Evolutionary conservation across 2,329 filamentous ascomycete genomes (phyloP), one percentile per base, ranked within the genome.

Genomic region (Dothiorella sarmentorum): DNA sequence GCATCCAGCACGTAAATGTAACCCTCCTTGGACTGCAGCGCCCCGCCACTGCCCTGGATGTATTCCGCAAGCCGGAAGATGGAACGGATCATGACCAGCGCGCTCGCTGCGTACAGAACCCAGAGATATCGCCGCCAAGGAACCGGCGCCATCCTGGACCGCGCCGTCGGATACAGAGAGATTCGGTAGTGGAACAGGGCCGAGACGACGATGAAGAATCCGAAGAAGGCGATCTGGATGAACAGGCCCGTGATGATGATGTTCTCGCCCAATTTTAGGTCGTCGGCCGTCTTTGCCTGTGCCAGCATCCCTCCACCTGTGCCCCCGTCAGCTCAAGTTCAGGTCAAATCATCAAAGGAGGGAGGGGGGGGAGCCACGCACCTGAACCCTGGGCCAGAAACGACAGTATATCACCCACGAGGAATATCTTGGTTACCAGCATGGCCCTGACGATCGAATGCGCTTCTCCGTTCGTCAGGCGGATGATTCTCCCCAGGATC

Each of bases 1-100:
- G 77, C 74, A 68, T 82, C 79, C 59, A 81, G 78, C 18, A 76
- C 67, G 63, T 80, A 80, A 3, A 80, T 59, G 20, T 71, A 78
- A 52, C 71, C 70, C 68, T 82, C 80, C 38, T 75, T 71, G 10
- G 65, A 62, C 43, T 79, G 67, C 5, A 82, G 63, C 45, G 71
- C 74, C 0, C 80, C 80, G n/a, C 69, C 63, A 22, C 73, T 70
- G 1, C 79, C 79, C 62, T 75, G 66, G 0, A 69, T 62, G 60
- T 79, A 84, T 68, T 83, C 80, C 6, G 75, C 66, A 9, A 82
- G 69, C 27, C 81, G 73, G 56, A 80, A 80, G 2, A 81, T 60
- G 5, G 69, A 76, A 31, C 81, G 73, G 5, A 81, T 59, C 61
- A 83, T 67, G 63, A 83, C 82, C n/a, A 82, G 66, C 0, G 65